A percentile compares a stretch with the other conserved stretches of the same genome.
phyloP scores from a whole-genome alignment of 176 grass and related monocot species.

The Aegilops tauschii region DNA sequence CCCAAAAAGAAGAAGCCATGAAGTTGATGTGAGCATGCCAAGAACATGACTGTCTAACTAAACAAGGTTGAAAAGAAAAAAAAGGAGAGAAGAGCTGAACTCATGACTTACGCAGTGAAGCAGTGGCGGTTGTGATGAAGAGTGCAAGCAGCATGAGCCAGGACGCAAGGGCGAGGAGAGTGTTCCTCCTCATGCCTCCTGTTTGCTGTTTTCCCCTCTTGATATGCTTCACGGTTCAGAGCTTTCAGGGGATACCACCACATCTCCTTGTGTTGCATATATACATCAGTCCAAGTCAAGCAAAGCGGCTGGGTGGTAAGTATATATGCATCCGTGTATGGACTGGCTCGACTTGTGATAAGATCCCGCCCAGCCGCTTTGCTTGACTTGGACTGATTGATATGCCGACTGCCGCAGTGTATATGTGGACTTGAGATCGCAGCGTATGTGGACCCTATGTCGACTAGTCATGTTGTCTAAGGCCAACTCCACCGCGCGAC shows the following conservation, averaged over 20 bases:
- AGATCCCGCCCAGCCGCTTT: slow-evolving; percentile 25
- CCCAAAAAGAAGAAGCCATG: not conserved
- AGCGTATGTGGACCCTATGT: not conserved
- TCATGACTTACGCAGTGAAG: slow-evolving; percentile 28
- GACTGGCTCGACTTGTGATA: slow-evolving; percentile 1
- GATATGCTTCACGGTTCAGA: not conserved
- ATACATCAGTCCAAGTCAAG: too few relatives aligned
- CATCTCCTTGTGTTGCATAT: too few relatives aligned
- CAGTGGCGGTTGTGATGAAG: slow-evolving; percentile 11
- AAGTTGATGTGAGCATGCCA: slow-evolving; percentile 17
- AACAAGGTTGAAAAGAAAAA: not conserved
- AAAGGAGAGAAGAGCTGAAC: not conserved
- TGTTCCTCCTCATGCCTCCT: slow-evolving; percentile 36
- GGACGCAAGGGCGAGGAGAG: slow-evolving; percentile 12
- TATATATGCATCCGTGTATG: not conserved
- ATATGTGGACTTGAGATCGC: not conserved
- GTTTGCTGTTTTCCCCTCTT: not conserved
- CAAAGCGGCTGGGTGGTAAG: too few relatives aligned
- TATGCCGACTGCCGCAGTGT: not conserved
- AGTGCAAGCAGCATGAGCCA: slow-evolving; percentile 45
- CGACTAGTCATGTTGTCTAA: not conserved
- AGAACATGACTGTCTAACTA: not conserved
- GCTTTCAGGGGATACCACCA: not conserved
- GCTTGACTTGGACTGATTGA: slow-evolving; percentile 28
- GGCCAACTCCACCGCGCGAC: too few relatives aligned